Percentiles rank a stretch among this genome's conserved stretches.
phyloP scores from a whole-genome alignment of 805 yeast species.

The Starmerella vaccinii region DNA sequence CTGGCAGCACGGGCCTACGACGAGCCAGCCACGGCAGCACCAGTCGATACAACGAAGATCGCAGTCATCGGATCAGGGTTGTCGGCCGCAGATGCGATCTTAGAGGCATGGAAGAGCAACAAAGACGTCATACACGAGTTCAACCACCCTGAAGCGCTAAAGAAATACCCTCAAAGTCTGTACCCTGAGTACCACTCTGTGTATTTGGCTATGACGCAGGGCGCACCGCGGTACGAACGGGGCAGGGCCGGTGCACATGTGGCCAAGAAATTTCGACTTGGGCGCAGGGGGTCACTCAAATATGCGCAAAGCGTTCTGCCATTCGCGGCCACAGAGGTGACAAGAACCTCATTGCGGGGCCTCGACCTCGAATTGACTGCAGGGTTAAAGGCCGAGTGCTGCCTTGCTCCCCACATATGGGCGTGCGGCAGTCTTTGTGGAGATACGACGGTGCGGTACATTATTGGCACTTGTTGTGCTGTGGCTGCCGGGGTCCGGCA shows the following conservation, averaged over 20 bases:
- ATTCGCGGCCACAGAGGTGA: neutral
- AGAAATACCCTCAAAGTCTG: conserved; percentile 27
- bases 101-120: conserved; percentile 1
- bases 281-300: neutral
- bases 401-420: conserved; percentile 1
- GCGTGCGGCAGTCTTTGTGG: conserved; percentile 8
- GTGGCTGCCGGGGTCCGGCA: conserved; percentile 5
- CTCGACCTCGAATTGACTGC: neutral
- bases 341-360: neutral
- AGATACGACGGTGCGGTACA: conserved; percentile 5
- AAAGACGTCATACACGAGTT: neutral
- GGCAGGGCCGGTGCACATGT: neutral
- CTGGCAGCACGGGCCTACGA: conserved; percentile 5
- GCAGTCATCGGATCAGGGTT: conserved; percentile 30
- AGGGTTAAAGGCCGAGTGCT: neutral
- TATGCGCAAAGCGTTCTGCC: neutral
- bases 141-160: conserved; percentile 14
- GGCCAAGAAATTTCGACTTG: neutral
- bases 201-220: conserved; percentile 24
- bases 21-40: conserved; percentile 10
- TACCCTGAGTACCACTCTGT: conserved; percentile 30
- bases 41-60: neutral
- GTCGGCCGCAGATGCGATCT: conserved; percentile 31
- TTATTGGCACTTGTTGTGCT: conserved; percentile 3
- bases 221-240: neutral